Evolutionary conservation across 306 rosid genomes (phyloP).

Genomic region (Corylus avellana): DNA sequence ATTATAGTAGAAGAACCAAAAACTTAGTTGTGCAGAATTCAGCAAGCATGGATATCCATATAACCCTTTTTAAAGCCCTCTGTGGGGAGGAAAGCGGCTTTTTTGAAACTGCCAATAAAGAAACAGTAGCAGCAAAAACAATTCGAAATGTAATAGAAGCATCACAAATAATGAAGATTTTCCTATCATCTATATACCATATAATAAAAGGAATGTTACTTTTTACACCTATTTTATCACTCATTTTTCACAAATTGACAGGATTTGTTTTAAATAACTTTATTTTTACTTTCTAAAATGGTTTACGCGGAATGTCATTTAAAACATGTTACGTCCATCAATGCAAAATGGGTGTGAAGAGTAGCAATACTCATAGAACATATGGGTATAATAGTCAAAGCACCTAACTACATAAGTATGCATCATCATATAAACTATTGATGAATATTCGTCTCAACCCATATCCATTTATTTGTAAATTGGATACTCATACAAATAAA

Average conservation of each 20-base stretch:
- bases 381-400: too few relatives aligned
- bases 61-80: not conserved
- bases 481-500: not conserved
- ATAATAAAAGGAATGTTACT: too few relatives aligned
- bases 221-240: too few relatives aligned
- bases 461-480: not conserved
- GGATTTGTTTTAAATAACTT: too few relatives aligned
- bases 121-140: not conserved
- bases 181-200: not conserved
- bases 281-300: too few relatives aligned
- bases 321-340: too few relatives aligned
- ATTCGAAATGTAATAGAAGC: not conserved
- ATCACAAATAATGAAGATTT: not conserved
- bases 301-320: too few relatives aligned
- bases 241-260: too few relatives aligned
- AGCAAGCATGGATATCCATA: not conserved
- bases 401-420: too few relatives aligned
- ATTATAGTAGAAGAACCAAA: not conserved
- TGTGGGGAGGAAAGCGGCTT: not conserved
- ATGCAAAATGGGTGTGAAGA: too few relatives aligned
- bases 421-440: not conserved
- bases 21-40: not conserved
- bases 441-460: not conserved
- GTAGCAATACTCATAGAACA: too few relatives aligned
- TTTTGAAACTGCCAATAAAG: not conserved